Evolutionary conservation across 1,284 basidiomycete genomes (phyloP).

Genomic region (Xerocomus nothofagi): DNA sequence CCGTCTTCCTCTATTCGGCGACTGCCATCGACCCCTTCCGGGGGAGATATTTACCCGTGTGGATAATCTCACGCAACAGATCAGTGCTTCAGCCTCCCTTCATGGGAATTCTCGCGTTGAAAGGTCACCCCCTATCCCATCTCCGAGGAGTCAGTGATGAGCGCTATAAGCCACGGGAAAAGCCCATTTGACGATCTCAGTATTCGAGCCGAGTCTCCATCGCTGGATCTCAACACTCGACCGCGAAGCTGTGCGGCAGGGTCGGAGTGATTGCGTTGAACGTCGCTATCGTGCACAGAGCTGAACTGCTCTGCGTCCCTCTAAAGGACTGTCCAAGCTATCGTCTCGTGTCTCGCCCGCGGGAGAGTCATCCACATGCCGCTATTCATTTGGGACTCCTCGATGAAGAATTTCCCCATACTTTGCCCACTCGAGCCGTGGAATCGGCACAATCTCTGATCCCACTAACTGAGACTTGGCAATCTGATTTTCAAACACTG

Average conservation of each 20-base stretch:
- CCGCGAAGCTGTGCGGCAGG: conserved; percentile 14
- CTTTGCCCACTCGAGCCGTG: conserved; percentile 18
- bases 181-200: conserved; percentile 15
- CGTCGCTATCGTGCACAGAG: conserved; percentile 8
- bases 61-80: conserved; percentile 25
- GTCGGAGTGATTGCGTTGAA: conserved; percentile 20
- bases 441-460: conserved; percentile 26
- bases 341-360: background rate
- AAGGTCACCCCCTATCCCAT: conserved; percentile 18
- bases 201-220: conserved; percentile 7
- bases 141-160: conserved; percentile 29
- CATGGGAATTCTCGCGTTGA: conserved; percentile 14
- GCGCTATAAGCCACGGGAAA: conserved; percentile 9
- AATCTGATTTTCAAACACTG: conserved; percentile 26
- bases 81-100: conserved; percentile 19
- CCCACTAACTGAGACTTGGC: conserved; percentile 20
- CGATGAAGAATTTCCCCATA: conserved; percentile 7
- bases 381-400: conserved; percentile 1
- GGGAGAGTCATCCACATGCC: conserved; percentile 2
- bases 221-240: conserved; percentile 10
- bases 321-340: conserved; percentile 4
- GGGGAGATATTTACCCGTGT: conserved; percentile 22
- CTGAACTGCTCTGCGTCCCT: background rate
- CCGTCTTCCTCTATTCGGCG: conserved; percentile 16
- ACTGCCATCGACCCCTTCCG: conserved; percentile 15